phyloP scores from a whole-genome alignment of 495 filamentous ascomycete species.

The Penicillium fimorum region DNA sequence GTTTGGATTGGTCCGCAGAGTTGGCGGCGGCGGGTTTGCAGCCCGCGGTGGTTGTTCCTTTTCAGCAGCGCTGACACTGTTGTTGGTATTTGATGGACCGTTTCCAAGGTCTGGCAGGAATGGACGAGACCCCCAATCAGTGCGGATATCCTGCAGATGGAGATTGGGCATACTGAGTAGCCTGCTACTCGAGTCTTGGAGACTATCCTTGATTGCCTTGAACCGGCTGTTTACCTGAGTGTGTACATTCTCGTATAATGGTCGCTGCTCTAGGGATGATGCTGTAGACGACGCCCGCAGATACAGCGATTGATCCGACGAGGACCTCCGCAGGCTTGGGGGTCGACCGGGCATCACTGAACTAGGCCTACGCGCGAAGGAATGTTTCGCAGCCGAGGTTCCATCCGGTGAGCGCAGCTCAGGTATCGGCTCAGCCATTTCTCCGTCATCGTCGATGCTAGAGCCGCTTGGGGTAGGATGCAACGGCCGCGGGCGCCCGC shows the following conservation, averaged over 20 bases:
- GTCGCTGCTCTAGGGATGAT: constrained; percentile 83
- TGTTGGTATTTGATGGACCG: constrained; percentile 16
- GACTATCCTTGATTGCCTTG: constrained; percentile 88
- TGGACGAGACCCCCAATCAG: constrained; percentile 37
- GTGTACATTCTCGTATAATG: constrained; percentile 75
- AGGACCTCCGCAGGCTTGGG: constrained; percentile 54
- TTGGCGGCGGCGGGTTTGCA: constrained; percentile 16
- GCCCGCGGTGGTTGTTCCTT: constrained; percentile 8
- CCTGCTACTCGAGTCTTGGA: constrained; percentile 74
- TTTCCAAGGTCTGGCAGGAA: constrained; percentile 23
- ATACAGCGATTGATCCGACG: constrained; percentile 75
- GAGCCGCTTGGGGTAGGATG: background rate
- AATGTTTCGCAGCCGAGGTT: constrained; percentile 36
- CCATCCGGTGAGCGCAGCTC: constrained; percentile 34
- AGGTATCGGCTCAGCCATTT: constrained; percentile 24
- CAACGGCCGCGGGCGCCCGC: constrained; percentile 4
- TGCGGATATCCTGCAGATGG: constrained; percentile 51
- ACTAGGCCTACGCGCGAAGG: constrained; percentile 32
- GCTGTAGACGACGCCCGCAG: constrained; percentile 63
- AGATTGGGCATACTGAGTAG: constrained; percentile 61
- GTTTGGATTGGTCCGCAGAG: constrained; percentile 34
- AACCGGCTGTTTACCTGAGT: constrained; percentile 78
- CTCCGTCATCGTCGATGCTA: constrained; percentile 18
- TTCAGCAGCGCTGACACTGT: constrained; percentile 7
- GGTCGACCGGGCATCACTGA: constrained; percentile 24